Conservation (phyloP, 345 rosid species). For the Gossypium mustelinum region DNA sequence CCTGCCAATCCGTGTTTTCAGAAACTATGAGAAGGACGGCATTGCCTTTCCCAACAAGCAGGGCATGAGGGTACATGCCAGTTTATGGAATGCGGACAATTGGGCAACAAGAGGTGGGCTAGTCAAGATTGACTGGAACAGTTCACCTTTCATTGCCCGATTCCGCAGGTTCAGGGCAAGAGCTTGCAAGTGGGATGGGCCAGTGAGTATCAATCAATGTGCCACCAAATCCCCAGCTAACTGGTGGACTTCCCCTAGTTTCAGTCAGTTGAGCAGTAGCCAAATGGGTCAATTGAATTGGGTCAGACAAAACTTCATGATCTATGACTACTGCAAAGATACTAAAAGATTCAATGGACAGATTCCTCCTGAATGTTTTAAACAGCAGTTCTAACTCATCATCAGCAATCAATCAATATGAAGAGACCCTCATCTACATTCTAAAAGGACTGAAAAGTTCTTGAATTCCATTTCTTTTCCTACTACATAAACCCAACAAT, state of each 20-base stretch:
- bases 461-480: background rate
- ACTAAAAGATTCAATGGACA: constrained; percentile 50
- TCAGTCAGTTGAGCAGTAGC: constrained; percentile 41
- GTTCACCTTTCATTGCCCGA: constrained; percentile 51
- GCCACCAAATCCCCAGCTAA: constrained; percentile 29
- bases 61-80: constrained; percentile 60
- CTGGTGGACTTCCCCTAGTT: constrained; percentile 59
- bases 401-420: constrained; percentile 6
- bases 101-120: constrained; percentile 81
- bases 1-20: constrained; percentile 51
- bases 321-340: constrained; percentile 68
- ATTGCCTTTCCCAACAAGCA: constrained; percentile 70
- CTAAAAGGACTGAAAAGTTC: background rate
- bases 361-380: constrained; percentile 63
- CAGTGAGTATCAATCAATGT: constrained; percentile 42
- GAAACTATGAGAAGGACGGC: constrained; percentile 51
- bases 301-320: constrained; percentile 53
- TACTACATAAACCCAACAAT: background rate
- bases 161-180: constrained; percentile 44
- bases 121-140: constrained; percentile 54
- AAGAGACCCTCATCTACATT: background rate
- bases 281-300: constrained; percentile 42
- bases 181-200: constrained; percentile 66
- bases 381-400: constrained; percentile 43
- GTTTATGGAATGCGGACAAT: constrained; percentile 72